Evolutionary conservation across 768 basidiomycete genomes (phyloP), one percentile per base, ranked within the genome.

Genomic region (Podaxis carcinomalis): DNA sequence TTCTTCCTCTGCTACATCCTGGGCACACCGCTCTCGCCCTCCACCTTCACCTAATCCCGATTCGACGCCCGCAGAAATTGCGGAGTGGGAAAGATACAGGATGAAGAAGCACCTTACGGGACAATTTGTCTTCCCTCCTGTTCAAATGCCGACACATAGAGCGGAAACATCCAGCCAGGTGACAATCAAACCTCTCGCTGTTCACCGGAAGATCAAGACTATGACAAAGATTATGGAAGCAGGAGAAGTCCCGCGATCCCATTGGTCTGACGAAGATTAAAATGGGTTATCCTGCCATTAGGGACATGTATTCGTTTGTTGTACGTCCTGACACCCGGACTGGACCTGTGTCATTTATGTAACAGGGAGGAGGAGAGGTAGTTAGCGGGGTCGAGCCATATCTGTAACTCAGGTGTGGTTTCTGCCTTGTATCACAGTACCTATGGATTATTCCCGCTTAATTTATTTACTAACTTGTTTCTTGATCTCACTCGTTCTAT

Each of bases 91-190:
- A 64, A 72, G 70, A 65, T 60, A 73, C 42, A 71, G 75, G 25
- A 59, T 76, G 52, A 63, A 69, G 62, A 75, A 74, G 60, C 75
- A 79, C 39, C 62, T 77, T 46, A 70, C 74, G 50, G 74, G 75
- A 40, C 69, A 78, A 63, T 80, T 73, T 62, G 74, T 77, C 13
- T 81, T 79, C 60, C 80, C 79, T 46, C 76, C 77, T 23, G 69
- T 75, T 4, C 68, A 67, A 62, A 62, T 62, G n/a, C 62, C 66
- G 44, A 66, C 47, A 13, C 52, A 61, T 11, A 35, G 44, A 44
- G 25, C 52, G 13, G 53, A 42, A 25, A 61, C 57, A 1, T 53
- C 52, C 36, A 55, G 52, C 40, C 36, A 59, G 19, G 14, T 27
- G 16, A 61, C 52, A 23, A 44, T 39, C 21, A 68, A 56, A 47